Evolutionary conservation across 306 rosid species (phyloP).

Genomic region (Pyrus betulifolia): DNA sequence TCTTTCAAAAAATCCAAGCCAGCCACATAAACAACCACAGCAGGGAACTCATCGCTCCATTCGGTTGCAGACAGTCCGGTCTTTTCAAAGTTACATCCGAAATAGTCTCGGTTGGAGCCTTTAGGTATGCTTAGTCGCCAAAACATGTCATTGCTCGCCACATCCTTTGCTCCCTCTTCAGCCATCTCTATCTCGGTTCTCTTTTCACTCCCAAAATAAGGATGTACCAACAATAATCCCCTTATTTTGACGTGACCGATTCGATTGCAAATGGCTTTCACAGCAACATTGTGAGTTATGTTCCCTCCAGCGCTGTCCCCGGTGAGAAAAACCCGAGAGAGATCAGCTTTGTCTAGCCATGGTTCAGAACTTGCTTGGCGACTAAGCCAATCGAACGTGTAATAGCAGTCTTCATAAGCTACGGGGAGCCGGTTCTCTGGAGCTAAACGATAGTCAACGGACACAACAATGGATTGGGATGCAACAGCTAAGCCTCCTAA

Average conservation of each 20-base stretch:
- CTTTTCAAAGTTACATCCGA: conserved; percentile 61
- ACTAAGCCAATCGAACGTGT: conserved; percentile 58
- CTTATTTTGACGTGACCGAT: conserved; percentile 26
- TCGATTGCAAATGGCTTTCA: conserved; percentile 23
- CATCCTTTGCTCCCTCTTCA: conserved; percentile 18
- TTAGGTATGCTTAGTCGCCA: conserved; percentile 69
- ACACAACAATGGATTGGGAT: conserved; percentile 44
- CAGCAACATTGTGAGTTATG: conserved; percentile 59
- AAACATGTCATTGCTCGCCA: conserved; percentile 39
- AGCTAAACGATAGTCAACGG: conserved; percentile 75
- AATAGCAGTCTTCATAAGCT: conserved; percentile 65
- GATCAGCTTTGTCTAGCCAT: conserved; percentile 44
- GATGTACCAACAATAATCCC: conserved; percentile 62
- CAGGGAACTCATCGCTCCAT: conserved; percentile 49
- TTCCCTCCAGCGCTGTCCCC: conserved; percentile 97
- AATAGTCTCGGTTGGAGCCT: conserved; percentile 41
- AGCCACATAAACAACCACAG: conserved; percentile 63
- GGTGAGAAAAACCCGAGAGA: conserved; percentile 57
- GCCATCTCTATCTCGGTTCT: conserved; percentile 49
- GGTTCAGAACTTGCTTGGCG: conserved; percentile 40
- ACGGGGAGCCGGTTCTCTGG: conserved; percentile 68
- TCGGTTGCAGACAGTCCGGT: conserved; percentile 13
- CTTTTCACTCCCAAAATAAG: conserved; percentile 77
- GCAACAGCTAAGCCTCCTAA: conserved; percentile 48
- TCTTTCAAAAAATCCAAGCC: conserved; percentile 67